A percentile compares a stretch with the other conserved stretches of the same genome.
These are phyloP conservation scores for Trichomonas gallinae DNA, from an alignment of 208 protist genomes.

Conservation along the genomic window DNA sequence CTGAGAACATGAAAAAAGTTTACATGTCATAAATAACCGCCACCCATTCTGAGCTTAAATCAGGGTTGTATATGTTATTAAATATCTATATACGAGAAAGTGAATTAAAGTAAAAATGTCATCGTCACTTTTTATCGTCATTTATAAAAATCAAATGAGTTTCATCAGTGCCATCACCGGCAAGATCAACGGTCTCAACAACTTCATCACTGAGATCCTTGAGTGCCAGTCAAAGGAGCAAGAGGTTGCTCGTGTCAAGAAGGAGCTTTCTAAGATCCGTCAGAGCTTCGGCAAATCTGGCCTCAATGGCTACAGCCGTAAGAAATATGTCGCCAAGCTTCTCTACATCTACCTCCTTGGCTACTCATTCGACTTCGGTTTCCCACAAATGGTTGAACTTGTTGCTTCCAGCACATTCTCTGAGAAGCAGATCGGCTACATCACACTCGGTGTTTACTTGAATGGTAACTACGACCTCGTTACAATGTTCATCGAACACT, in stretches of 20 bases:
- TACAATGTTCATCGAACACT: conserved; percentile 85
- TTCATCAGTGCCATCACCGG: not conserved
- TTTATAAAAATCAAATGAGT: not conserved
- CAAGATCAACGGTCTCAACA: not conserved
- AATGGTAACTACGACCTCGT: conserved; percentile 76
- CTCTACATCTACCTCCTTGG: conserved; percentile 98
- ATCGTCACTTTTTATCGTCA: not conserved
- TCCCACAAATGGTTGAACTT: conserved; percentile 92
- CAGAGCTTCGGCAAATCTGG: conserved; percentile 69
- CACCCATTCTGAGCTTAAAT: no score
- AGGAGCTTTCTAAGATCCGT: conserved; percentile 95
- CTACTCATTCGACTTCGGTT: conserved; percentile 96
- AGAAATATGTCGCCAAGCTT: conserved; percentile 99
- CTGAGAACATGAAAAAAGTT: no score
- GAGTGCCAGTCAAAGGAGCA: conserved; percentile 55
- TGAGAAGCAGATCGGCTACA: conserved; percentile 45
- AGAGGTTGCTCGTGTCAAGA: conserved; percentile 79
- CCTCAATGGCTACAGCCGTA: conserved; percentile 81
- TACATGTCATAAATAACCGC: no score
- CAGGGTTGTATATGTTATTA: no score
- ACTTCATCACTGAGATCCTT: conserved; percentile 15
- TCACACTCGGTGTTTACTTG: conserved; percentile 25
- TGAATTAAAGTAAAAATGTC: no score
- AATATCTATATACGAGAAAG: no score
- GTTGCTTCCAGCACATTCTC: conserved; percentile 74